Conservation (phyloP, 208 protist species). For the Wallacemonas sp. region DNA sequence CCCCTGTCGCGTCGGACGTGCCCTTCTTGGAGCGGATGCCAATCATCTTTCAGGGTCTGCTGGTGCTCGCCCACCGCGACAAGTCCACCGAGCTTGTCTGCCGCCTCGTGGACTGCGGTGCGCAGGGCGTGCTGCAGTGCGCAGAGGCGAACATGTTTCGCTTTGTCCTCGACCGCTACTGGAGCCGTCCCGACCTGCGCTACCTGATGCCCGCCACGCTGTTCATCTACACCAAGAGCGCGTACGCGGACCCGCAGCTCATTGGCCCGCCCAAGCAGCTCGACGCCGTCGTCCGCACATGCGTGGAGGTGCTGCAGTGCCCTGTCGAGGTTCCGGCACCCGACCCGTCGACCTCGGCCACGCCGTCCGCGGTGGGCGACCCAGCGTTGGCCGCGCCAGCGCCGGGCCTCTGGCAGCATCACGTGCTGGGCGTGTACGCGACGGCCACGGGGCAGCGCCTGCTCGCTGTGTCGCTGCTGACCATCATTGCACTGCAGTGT, state of each 20-base stretch:
- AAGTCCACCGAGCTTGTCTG: constrained; percentile 74
- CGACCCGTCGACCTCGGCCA: not conserved
- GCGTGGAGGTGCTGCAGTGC: constrained; percentile 57
- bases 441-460: constrained; percentile 62
- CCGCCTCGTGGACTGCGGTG: constrained; percentile 78
- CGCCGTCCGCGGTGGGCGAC: not conserved
- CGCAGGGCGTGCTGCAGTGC: constrained; percentile 69
- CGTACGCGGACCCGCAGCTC: constrained; percentile 77
- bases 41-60: constrained; percentile 75
- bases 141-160: constrained; percentile 82
- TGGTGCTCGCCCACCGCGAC: constrained; percentile 76
- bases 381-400: not conserved
- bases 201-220: constrained; percentile 79
- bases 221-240: constrained; percentile 86
- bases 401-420: constrained; percentile 71
- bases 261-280: constrained; percentile 56
- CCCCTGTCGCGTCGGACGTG: constrained; percentile 16
- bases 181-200: constrained; percentile 67
- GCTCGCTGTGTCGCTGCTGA: constrained; percentile 62
- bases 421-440: constrained; percentile 59
- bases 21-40: constrained; percentile 75
- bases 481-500: constrained; percentile 59
- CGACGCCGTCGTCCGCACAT: constrained; percentile 45
- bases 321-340: constrained; percentile 40
- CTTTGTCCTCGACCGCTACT: constrained; percentile 75